Base-by-base conservation (phyloP, 2,329 filamentous ascomycete genomes). In the Colletotrichum spaethianum region DNA sequence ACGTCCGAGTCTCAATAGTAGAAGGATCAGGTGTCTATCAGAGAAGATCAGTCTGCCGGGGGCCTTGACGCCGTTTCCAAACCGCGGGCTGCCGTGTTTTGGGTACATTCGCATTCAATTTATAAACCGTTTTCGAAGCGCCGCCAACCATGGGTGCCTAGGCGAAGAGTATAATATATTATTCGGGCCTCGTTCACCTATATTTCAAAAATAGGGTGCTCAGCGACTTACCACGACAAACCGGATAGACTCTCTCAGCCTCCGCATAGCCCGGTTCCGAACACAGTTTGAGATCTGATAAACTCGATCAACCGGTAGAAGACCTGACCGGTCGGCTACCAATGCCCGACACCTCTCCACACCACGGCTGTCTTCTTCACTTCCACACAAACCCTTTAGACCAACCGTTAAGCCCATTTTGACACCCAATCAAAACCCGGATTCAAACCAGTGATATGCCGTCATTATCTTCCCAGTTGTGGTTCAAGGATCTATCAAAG, bases 1-100 rank as follows among this genome's bases (percentile, higher is more conserved):
- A 60, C 53, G 52, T 57, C 38, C 38, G 38, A 52, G 63, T 68
- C 31, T 63, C 63, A 52, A 57, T 62, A 63, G 40, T 28, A 40
- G 20, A 40, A 40, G 3, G n/a, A 11, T 18, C 40, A 26, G n/a
- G 18, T 50, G 20, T 23, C 11, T 18, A 4, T 5, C 26, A 59
- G 31, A 52, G 26, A 12, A 50, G 18, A n/a, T 20, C 42, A 42
- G 40, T 42, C 31, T 18, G 18, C 44, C 50, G 38, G 28, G 46
- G 26, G 44, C 64, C 42, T 61, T 67, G 56, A 40, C 26, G 33
- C 33, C 6, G 53, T 33, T 56, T 26, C 33, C 53, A 36, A 56
- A n/a, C n/a, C n/a, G 33, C n/a, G 12, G 3, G 33, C 53, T 18
- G 33, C 6, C 8, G 7, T 40, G 50, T 7, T 9, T 33, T 28